Evolutionary conservation across 192 early-diverging fungal species (phyloP), one percentile per base, ranked within the genome.

Genomic region (Helicostylum pulchrum): DNA sequence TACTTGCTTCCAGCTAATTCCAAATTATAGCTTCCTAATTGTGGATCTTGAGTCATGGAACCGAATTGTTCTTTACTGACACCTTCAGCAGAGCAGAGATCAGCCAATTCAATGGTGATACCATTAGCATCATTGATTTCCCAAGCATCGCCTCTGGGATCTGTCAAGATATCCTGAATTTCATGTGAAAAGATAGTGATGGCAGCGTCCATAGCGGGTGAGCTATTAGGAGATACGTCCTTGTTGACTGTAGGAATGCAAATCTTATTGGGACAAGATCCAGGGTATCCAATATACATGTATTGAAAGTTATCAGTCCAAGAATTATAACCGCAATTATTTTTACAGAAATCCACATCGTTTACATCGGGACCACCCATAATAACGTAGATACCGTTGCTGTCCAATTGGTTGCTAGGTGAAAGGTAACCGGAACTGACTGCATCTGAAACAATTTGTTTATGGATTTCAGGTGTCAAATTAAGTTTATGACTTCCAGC

Each of bases 131-230:
- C 15, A 8, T 74, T 39, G 20, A 70, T 64, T 6, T 47, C 32
- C 67, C 68, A 76, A 26, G 59, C 74, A 48, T 76, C 50, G 21
- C 39, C 43, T 14, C 50, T 53, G 20, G 74, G 74, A 47, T 76
- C 74, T 5, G 74, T 76, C 48, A 76, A 53, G 11, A 76, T 20
- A 59, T 76, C 68, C 23, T 67, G 68, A 31, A 76, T 59, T 49
- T 76, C 74, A 52, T 76, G 74, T 7, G 74, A 69, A 44, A 76
- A 63, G 7, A 76, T 71, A 7, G 63, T 70, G 42, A 76, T 70
- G 19, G 54, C 52, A 47, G 68, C 68, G 42, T 76, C 74, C 14
- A 71, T 61, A 19, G 54, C 55, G 10, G 74, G 74, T 15, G 64
- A 62, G 32, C 45, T 58, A 47, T 76, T 76, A 15, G 74, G 74